Evolutionary conservation across 129 eudicot species (phyloP), one percentile per base, ranked within the genome.

Genomic region (Helichrysum umbraculigerum): DNA sequence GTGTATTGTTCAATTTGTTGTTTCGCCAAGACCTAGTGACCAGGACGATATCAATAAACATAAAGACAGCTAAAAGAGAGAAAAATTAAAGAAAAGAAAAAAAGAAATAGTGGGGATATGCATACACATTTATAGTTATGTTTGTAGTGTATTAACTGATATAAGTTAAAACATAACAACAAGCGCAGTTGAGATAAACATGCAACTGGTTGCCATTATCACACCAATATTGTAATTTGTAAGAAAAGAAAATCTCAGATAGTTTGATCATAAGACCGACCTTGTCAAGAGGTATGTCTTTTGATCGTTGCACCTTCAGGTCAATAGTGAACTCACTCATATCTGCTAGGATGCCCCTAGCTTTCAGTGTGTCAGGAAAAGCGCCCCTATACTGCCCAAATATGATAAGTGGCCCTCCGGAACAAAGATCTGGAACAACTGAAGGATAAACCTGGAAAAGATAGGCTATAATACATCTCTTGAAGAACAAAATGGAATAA

Each of bases 331-430:
- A 85, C 30, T 75, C 61, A 73, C 83, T 83, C 88, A 69, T 81
- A 68, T 88, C 90, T 54, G 86, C 81, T 44, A 79, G 73, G 61
- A 79, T 52, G 5, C 92, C 98, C 69, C 54, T 85, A 51, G 75
- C 42, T 76, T 81, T 80, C 64, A 90, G 78, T 9, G 71, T 88
- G 15, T 84, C 86, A 0, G 98, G 94, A 72, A 92, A 89, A 47
- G 80, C 81, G 28, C 96, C 98, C 29, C 54, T 85, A 68, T 90
- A 92, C 82, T 87, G 83, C 52, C 98, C 98, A 6, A 86, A 86
- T 75, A 92, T 11, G 7, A 87, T 74, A 81, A 92, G 73, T 44
- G 94, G 88, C 66, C 88, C 76, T 81, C 86, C 84, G 7, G 87
- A 88, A 58, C 84, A 83, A 82, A 92, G 86, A 79, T 92, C 98